Evolutionary conservation across 345 rosid genomes (phyloP).

Genomic region (Tarenaya hassleriana): DNA sequence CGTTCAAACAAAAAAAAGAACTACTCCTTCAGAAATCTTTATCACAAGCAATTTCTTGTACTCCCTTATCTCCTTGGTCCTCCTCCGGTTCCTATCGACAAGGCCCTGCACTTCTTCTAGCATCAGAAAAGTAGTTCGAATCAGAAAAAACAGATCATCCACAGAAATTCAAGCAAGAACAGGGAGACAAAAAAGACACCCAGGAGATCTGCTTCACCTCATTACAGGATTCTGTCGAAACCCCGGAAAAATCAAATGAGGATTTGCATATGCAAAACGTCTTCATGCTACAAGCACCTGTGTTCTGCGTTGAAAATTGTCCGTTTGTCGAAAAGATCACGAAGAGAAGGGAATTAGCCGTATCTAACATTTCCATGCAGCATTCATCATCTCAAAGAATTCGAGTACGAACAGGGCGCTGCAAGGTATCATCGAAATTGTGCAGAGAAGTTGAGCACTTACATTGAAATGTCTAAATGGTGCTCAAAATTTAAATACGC

Average conservation of each 20-base stretch:
- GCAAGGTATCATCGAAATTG: too few relatives aligned
- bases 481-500: constrained; percentile 23
- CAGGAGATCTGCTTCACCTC: constrained; percentile 10
- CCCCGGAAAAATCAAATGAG: constrained; percentile 16
- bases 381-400: too few relatives aligned
- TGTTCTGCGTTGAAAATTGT: constrained; percentile 11
- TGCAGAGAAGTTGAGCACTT: background rate
- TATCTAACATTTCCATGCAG: too few relatives aligned
- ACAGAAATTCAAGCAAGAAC: constrained; percentile 1
- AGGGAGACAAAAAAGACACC: background rate
- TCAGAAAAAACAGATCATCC: constrained; percentile 1
- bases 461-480: constrained; percentile 10
- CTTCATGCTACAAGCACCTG: constrained; percentile 13
- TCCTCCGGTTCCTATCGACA: too few relatives aligned
- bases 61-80: too few relatives aligned
- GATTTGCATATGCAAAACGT: constrained; percentile 8
- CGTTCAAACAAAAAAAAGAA: too few relatives aligned
- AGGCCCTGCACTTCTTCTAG: background rate
- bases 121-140: constrained; percentile 22
- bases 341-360: background rate
- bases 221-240: constrained; percentile 14
- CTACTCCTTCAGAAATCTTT: too few relatives aligned
- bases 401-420: background rate
- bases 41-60: too few relatives aligned
- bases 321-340: constrained; percentile 3